Evolutionary conservation across 75 land plant genomes (phyloP), one percentile per base, ranked within the genome.

Genomic region (Pseudotsuga menziesii): DNA sequence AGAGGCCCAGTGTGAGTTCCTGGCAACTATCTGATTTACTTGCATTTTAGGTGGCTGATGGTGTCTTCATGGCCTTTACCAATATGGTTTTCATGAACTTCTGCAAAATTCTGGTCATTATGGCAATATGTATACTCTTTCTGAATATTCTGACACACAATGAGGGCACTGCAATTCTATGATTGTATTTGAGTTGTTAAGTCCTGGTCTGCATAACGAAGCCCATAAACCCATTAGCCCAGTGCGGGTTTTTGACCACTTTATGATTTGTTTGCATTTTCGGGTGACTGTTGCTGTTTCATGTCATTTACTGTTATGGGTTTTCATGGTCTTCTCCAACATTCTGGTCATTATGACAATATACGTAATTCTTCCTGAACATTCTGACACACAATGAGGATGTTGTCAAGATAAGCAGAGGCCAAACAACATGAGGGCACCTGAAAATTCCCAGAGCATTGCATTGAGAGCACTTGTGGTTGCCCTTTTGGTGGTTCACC

Each of bases 381-480:
- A 20, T 39, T 2, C 48, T 41, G 72, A 69, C 54, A 69, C 72
- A 41, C 16, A 69, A 41, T 69, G 72, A 69, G 23, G 54, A 23
- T 41, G 12, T 69, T 41, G 25, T 41, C 3, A 6, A 41, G n/a
- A 19, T 69, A 35, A 39, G 20, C 72, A 69, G 72, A 69, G 17
- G 72, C 13, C 72, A 69, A 69, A 69, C 72, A 69, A 22, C 72
- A 69, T 69, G 72, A 39, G 72, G 72, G 52, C 11, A 35, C 54
- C n/a, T 41, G 48, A 69, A 22, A 69, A n/a, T 3, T n/a, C 72
- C 25, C 72, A 4, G 72, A 69, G 52, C 39, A 39, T 69, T 41
- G 23, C 25, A 41, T 69, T 69, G 54, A 23, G 35, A n/a, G 25
- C n/a, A 39, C 23, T 73, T 13, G 16, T 27, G 56, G 56, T 73